phyloP scores from a whole-genome alignment of 371 early-diverging fungal species.

The Synchytrium microbalum region DNA sequence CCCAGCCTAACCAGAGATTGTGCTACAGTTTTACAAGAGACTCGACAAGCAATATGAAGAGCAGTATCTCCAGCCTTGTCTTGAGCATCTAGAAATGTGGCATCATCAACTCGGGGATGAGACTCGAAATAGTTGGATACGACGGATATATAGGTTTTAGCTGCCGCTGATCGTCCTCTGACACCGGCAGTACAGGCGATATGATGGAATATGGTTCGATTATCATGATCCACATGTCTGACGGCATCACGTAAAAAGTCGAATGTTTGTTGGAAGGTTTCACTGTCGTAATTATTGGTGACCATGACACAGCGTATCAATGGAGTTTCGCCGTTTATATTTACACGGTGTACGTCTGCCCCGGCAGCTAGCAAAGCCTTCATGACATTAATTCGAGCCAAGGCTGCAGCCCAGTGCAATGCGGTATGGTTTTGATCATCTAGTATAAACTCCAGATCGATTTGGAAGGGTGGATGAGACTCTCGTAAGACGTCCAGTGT shows the following conservation, averaged over 20 bases:
- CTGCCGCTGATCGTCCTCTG: slow-evolving; percentile 61
- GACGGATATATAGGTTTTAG: slow-evolving; percentile 76
- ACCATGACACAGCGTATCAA: slow-evolving; percentile 77
- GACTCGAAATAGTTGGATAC: slow-evolving; percentile 54
- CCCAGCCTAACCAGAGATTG: slow-evolving; percentile 65
- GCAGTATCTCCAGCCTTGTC: slow-evolving; percentile 84
- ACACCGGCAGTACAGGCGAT: slow-evolving; percentile 61
- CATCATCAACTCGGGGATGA: slow-evolving; percentile 41
- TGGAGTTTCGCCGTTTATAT: slow-evolving; percentile 72
- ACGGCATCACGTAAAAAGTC: slow-evolving; percentile 65
- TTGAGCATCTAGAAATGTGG: slow-evolving; percentile 71
- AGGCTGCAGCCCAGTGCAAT: slow-evolving; percentile 90
- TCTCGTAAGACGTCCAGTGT: slow-evolving; percentile 16
- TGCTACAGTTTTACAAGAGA: slow-evolving; percentile 59
- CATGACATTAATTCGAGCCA: slow-evolving; percentile 67
- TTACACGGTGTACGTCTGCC: slow-evolving; percentile 61
- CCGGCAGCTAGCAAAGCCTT: slow-evolving; percentile 60
- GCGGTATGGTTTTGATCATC: slow-evolving; percentile 70
- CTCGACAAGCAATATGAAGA: slow-evolving; percentile 67
- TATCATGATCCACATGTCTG: slow-evolving; percentile 65
- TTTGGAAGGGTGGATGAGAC: neutral
- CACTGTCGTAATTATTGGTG: slow-evolving; percentile 70
- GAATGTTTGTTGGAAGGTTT: slow-evolving; percentile 66
- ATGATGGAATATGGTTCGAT: slow-evolving; percentile 86
- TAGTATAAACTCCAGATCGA: slow-evolving; percentile 35